A percentile compares a stretch with the other conserved stretches of the same genome.
Evolutionary conservation across 495 filamentous ascomycete species (phyloP).

Genomic region (Lophium mytilinum): DNA sequence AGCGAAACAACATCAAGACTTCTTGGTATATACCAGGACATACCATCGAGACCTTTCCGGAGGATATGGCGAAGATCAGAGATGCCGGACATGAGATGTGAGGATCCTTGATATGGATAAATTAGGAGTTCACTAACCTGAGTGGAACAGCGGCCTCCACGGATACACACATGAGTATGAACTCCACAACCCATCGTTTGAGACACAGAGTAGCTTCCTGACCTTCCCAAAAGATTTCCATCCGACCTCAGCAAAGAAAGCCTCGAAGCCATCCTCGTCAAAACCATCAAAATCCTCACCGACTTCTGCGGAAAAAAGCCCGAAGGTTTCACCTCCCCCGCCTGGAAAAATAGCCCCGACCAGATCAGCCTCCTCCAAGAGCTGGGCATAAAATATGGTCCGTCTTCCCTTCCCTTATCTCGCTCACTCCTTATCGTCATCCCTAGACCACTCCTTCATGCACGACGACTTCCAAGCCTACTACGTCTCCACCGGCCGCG

Average conservation of each 20-base stretch:
- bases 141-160: conserved; percentile 25
- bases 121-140: background rate
- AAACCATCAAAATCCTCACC: conserved; percentile 22
- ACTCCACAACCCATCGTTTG: no score
- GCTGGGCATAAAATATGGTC: conserved; percentile 2
- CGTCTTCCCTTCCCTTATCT: background rate
- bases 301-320: conserved; percentile 25
- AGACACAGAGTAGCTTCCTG: no score
- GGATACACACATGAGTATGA: conserved; percentile 29
- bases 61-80: conserved; percentile 20
- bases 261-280: conserved; percentile 22
- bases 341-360: conserved; percentile 33
- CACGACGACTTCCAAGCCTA: conserved; percentile 45
- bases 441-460: conserved; percentile 42
- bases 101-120: background rate
- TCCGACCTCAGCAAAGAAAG: conserved; percentile 16
- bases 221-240: no score
- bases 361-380: conserved; percentile 32
- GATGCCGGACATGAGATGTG: conserved; percentile 30
- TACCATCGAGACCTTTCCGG: conserved; percentile 27
- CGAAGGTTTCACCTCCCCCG: conserved; percentile 25
- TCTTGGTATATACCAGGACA: conserved; percentile 32
- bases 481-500: conserved; percentile 32
- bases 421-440: conserved; percentile 1
- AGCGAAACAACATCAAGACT: conserved; percentile 27